These are phyloP conservation scores for Colletotrichum sp. DNA, from an alignment of 2,329 filamentous ascomycete species.

Conservation along the genomic window DNA sequence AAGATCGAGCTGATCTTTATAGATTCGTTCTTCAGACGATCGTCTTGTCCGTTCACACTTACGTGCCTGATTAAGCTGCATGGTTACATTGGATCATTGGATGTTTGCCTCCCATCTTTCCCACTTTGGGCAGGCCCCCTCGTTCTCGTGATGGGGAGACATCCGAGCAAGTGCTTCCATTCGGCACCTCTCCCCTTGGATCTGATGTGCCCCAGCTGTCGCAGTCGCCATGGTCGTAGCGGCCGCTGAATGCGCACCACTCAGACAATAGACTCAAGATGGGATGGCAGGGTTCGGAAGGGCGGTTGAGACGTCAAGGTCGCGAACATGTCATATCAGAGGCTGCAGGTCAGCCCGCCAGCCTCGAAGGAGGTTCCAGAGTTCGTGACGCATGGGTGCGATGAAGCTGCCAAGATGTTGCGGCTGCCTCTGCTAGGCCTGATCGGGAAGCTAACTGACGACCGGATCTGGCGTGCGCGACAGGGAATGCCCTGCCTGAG, in stretches of 20 bases:
- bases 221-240: not conserved
- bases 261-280: not conserved
- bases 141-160: not conserved
- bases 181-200: not conserved
- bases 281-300: slow-evolving; percentile 6
- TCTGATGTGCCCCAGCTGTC: not conserved
- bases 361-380: not conserved
- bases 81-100: not conserved
- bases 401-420: slow-evolving; percentile 23
- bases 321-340: not conserved
- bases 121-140: not conserved
- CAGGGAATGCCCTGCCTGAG: not conserved
- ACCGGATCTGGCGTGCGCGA: not conserved
- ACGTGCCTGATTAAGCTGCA: not conserved
- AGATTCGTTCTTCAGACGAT: slow-evolving; percentile 6
- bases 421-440: slow-evolving; percentile 1
- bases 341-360: not conserved
- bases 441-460: not conserved
- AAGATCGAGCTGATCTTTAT: slow-evolving; percentile 19
- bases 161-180: not conserved
- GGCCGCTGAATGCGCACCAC: not conserved
- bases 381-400: slow-evolving; percentile 5
- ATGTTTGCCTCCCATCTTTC: slow-evolving; percentile 1
- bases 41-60: not conserved
- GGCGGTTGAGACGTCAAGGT: slow-evolving; percentile 6